A percentile compares a stretch with the other conserved stretches of the same genome.
Conservation (phyloP, 192 early-diverging fungal genomes). For the Coemansia furcata region DNA sequence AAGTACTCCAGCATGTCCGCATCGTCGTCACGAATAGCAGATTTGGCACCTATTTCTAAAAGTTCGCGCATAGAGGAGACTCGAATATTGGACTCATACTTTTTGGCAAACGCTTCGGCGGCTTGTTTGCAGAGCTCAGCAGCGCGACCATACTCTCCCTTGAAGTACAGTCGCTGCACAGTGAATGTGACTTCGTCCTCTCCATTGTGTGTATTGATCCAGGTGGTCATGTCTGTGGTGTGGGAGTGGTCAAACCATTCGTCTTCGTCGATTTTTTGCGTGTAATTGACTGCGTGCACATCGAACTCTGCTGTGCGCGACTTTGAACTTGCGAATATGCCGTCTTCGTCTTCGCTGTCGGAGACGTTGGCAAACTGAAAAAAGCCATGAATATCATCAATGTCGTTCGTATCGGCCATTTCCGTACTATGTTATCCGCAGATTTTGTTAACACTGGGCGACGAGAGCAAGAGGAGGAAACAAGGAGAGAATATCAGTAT, state of each 20-base stretch:
- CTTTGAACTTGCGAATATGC: slow-evolving; percentile 30
- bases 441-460: not conserved
- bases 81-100: not conserved
- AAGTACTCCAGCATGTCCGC: slow-evolving; percentile 15
- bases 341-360: slow-evolving; percentile 39
- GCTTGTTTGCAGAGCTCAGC: slow-evolving; percentile 24
- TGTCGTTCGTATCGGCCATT: slow-evolving; percentile 9
- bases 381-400: slow-evolving; percentile 48
- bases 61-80: slow-evolving; percentile 34
- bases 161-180: slow-evolving; percentile 37
- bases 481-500: not conserved
- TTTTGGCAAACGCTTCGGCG: slow-evolving; percentile 6
- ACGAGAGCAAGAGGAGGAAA: not conserved
- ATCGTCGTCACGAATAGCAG: slow-evolving; percentile 20
- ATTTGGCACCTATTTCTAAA: slow-evolving; percentile 34
- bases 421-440: not conserved
- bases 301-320: slow-evolving; percentile 29
- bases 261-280: slow-evolving; percentile 37
- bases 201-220: slow-evolving; percentile 22
- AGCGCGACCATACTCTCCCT: slow-evolving; percentile 1
- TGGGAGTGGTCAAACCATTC: slow-evolving; percentile 36
- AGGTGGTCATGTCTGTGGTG: not conserved
- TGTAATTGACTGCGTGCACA: slow-evolving; percentile 27
- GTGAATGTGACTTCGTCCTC: slow-evolving; percentile 40
- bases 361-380: slow-evolving; percentile 46